These are phyloP conservation scores for Rhododendron henanense DNA, from an alignment of 148 eudicot species.

Conservation along the genomic window DNA sequence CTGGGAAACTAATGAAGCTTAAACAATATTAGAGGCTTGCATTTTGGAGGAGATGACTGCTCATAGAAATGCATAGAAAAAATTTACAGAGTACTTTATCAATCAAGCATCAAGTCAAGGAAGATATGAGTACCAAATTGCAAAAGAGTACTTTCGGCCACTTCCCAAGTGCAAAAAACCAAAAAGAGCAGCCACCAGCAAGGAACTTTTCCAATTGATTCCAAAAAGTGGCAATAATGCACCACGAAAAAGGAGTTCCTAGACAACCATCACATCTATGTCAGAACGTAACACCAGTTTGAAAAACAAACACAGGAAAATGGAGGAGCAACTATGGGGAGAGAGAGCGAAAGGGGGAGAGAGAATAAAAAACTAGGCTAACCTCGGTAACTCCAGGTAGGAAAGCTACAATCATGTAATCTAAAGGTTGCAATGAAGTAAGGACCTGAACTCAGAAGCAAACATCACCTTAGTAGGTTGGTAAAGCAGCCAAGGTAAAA, in stretches of 20 bases:
- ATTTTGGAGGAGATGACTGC: not conserved
- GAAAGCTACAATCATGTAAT: conserved; percentile 72
- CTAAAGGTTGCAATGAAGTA: conserved; percentile 63
- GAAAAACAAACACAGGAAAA: not conserved
- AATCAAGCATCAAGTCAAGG: not conserved
- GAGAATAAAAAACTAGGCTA: conserved; percentile 5
- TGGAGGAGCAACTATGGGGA: not conserved
- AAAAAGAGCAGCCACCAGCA: conserved; percentile 59
- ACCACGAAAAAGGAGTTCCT: conserved; percentile 94
- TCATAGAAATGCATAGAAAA: not conserved
- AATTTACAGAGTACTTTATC: not conserved
- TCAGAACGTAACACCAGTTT: not conserved
- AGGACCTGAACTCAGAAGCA: conserved; percentile 55
- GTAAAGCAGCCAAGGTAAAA: not conserved
- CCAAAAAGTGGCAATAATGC: conserved; percentile 80
- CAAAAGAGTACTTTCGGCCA: conserved; percentile 81
- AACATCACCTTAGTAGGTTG: not conserved
- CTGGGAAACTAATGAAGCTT: not conserved
- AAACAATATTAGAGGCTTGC: not conserved
- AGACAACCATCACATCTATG: conserved; percentile 13
- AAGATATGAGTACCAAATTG: conserved; percentile 52
- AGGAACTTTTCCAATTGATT: conserved; percentile 54
- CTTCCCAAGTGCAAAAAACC: conserved; percentile 81
- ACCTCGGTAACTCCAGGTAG: conserved; percentile 92
- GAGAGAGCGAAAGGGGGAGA: not conserved